Evolutionary conservation across 169 alveolate species (phyloP), one percentile per base, ranked within the genome.

Genomic region (Plasmodium inui): DNA sequence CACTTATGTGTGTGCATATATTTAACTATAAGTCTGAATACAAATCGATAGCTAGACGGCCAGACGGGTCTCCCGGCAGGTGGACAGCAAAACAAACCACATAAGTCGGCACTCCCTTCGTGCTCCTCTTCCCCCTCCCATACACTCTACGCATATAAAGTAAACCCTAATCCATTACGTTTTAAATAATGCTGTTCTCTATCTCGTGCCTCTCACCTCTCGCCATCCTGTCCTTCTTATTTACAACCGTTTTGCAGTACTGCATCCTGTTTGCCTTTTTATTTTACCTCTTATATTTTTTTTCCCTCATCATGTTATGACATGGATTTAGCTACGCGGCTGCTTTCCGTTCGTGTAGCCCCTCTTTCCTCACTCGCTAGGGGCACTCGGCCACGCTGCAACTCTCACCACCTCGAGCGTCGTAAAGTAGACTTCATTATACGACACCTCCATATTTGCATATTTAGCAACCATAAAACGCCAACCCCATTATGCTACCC

Each of bases 271-370:
- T 32, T 57, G 32, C 72, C 6, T 82, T 82, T 82, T 57, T 82
- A 57, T 82, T 82, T 53, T 53, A 61, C 34, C 76, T 82, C 41
- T 32, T 82, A 53, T 82, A 82, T 57, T 82, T 82, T 53, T 82
- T 82, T 82, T 82, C 90, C 22, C 46, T 82, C 14, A 32, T 82
- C 55, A 82, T 82, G 90, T 82, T 82, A 30, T 82, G 79, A 82
- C n/a, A 9, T 44, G 71, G 37, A 44, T 81, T 81, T 80, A 39
- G 17, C 86, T 26, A 22, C 55, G 37, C 55, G 67, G 67, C 37
- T 28, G 37, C 39, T 82, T 82, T 82, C 14, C 71, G 34, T 82
- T 82, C 71, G 32, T 82, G 70, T 82, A 53, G 80, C 50, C 28
- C 57, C 10, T 19, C 57, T 39, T 28, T 82, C 30, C 41, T 82